These are phyloP conservation scores for Podaxis sp. DNA, from an alignment of 768 basidiomycete species.

Conservation along the genomic window DNA sequence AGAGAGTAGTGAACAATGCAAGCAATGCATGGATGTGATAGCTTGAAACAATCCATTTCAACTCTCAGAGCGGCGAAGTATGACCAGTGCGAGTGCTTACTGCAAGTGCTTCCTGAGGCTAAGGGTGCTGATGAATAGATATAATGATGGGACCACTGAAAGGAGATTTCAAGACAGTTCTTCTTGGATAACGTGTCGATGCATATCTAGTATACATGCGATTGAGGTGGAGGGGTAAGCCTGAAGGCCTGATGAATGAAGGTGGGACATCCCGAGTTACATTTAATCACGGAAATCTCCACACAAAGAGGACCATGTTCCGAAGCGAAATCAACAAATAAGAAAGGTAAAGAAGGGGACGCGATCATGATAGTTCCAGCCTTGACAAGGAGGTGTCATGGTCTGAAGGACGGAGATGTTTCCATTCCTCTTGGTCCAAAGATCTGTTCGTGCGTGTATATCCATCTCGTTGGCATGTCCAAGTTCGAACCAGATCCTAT, in stretches of 20 bases:
- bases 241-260: not conserved
- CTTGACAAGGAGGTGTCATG: not conserved
- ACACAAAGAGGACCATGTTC: not conserved
- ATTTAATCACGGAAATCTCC: no score
- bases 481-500: slow-evolving; percentile 7
- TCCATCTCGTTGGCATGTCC: not conserved
- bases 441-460: not conserved
- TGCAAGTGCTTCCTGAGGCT: not conserved
- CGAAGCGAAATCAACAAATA: not conserved
- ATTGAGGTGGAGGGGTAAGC: slow-evolving; percentile 24
- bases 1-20: no score
- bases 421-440: not conserved
- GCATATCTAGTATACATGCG: not conserved
- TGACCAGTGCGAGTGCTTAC: not conserved
- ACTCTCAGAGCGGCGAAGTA: no score
- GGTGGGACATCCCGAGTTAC: no score
- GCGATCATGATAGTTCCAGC: not conserved
- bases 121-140: no score
- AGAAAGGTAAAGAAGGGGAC: not conserved
- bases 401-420: not conserved
- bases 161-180: no score
- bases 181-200: no score
- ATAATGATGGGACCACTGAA: no score
- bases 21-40: not conserved
- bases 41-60: no score